Percentiles rank a stretch among this genome's conserved stretches.
These are phyloP conservation scores for Kwoniella mangroviensis DNA, from an alignment of 768 basidiomycete species.

Conservation along the genomic window DNA sequence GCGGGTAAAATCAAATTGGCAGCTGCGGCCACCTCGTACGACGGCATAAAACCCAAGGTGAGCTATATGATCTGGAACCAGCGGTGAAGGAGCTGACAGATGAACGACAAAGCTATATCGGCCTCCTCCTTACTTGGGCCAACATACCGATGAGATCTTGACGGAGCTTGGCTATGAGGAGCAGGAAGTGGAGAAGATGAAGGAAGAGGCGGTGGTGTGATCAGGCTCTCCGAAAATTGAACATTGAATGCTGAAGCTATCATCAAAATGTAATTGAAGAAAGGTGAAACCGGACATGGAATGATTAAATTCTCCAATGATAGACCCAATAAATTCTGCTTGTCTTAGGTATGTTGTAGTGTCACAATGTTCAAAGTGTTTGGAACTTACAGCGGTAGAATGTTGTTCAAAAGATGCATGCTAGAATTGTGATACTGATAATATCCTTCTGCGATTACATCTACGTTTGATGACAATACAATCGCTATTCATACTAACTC, in stretches of 20 bases:
- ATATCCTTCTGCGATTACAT: not conserved
- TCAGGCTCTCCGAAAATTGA: too few species aligned
- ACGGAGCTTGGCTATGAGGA: constrained; percentile 61
- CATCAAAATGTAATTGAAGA: too few species aligned
- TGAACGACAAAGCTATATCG: constrained; percentile 61
- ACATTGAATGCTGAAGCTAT: too few species aligned
- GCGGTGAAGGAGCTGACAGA: not conserved
- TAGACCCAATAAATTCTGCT: too few species aligned
- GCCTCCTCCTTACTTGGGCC: constrained; percentile 84
- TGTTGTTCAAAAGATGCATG: too few species aligned
- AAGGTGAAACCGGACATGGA: too few species aligned
- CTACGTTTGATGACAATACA: not conserved
- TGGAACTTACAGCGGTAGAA: too few species aligned
- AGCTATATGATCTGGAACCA: not conserved
- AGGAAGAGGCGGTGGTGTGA: constrained; percentile 61
- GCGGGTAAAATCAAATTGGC: constrained; percentile 78
- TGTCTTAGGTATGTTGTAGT: too few species aligned
- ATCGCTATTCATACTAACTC: not conserved
- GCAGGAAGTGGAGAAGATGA: constrained; percentile 61
- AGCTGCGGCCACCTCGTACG: constrained; percentile 78
- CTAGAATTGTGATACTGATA: too few species aligned
- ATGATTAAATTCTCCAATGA: too few species aligned
- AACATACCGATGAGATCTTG: constrained; percentile 75
- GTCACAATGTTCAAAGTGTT: too few species aligned
- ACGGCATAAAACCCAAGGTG: constrained; percentile 66